A percentile compares a stretch with the other conserved stretches of the same genome.
These are phyloP conservation scores for Durotheca rogersii DNA, from an alignment of 495 filamentous ascomycete species.

Conservation along the genomic window DNA sequence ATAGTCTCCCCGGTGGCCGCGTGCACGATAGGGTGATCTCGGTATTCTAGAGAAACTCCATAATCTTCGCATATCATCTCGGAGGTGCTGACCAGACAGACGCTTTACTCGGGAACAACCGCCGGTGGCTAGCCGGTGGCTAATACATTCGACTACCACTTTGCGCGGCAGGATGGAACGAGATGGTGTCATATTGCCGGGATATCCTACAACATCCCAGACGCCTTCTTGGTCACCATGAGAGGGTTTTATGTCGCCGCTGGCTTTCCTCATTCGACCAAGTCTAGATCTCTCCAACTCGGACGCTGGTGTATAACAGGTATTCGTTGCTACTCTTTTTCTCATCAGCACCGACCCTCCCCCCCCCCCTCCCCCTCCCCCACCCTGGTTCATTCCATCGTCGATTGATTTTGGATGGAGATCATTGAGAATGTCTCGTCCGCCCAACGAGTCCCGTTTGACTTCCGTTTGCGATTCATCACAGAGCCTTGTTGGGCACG, in stretches of 20 bases:
- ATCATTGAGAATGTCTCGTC: too few relatives aligned
- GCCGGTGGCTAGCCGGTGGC: background rate
- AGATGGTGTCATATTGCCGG: slow-evolving; percentile 4
- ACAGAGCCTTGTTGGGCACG: background rate
- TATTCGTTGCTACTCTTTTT: too few relatives aligned
- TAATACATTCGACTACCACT: slow-evolving; percentile 8
- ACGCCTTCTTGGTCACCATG: background rate
- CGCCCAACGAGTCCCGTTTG: background rate
- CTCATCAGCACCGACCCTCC: too few relatives aligned
- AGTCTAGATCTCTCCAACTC: slow-evolving; percentile 22
- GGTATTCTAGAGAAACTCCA: background rate
- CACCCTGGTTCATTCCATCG: background rate
- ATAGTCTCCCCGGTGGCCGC: slow-evolving; percentile 19
- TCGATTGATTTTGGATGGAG: too few relatives aligned
- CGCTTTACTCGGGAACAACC: slow-evolving; percentile 7
- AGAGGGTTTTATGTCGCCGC: slow-evolving; percentile 22
- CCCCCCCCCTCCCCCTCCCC: background rate
- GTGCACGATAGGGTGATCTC: slow-evolving; percentile 17
- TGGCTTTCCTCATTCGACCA: slow-evolving; percentile 16
- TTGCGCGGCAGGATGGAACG: slow-evolving; percentile 8
- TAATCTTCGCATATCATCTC: too few relatives aligned
- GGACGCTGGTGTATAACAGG: slow-evolving; percentile 1
- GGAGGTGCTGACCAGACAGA: slow-evolving; percentile 3
- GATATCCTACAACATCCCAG: slow-evolving; percentile 11
- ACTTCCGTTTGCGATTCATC: background rate